Evolutionary conservation across 495 filamentous ascomycete genomes (phyloP), one percentile per base, ranked within the genome.

Genomic region (Oidiodendron maius): DNA sequence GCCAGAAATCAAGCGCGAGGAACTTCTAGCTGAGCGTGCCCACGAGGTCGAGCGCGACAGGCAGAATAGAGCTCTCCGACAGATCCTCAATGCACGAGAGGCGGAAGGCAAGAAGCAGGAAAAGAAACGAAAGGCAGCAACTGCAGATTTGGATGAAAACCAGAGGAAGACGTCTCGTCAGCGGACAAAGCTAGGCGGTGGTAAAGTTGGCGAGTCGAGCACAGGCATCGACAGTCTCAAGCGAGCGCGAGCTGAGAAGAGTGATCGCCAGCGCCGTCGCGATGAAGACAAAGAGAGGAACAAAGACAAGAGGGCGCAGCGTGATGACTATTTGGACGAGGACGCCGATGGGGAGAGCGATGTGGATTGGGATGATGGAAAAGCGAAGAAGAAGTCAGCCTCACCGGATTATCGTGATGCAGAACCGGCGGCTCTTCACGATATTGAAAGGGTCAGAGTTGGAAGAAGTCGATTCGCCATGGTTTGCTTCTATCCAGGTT

Each of bases 401-500:
- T 67, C 74, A 1, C 74, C 76, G 15, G 76, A 76, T 48, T 51
- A 61, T 37, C 71, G 65, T 28, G 72, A 75, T 59, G 64, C 46
- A 10, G 72, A 71, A 17, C 83, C 78, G 11, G 81, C 86, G 11
- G 80, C 82, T 10, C 71, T 95, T n/a, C 69, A 74, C 2, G 89
- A 98, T 58, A 75, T 94, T 52, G 84, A 96, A 56, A 81, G 85
- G 40, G 76, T 87, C 50, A 81, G 87, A 48, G 73, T 98, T 49
- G 87, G 91, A 17, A 78, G 94, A 26, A 80, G 70, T 51, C 83
- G 86, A 55, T 90, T 97, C 56, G 82, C 82, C 4, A 78, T 87
- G 58, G 83, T 95, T 35, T 94, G 87, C 70, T 96, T 93, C 70
- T 87, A 87, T 51, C 93, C 93, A 17, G 83, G 83, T 10, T 95